Conservation (phyloP, 202 grass and related monocot species). For the Eragrostis tef region DNA sequence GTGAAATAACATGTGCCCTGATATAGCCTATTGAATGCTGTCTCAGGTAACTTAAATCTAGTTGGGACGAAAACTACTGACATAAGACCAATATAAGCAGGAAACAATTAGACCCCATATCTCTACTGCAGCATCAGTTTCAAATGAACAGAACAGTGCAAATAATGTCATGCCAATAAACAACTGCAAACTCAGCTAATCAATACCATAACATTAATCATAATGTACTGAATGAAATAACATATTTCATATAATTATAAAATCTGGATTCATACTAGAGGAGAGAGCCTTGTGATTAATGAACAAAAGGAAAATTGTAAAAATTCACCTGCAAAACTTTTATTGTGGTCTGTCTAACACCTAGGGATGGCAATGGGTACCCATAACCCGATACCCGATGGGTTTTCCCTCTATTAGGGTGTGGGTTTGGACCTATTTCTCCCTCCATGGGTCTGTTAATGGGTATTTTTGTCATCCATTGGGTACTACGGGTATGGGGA, state of each 20-base stretch:
- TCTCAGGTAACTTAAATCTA: slow-evolving; percentile 4
- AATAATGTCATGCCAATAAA: slow-evolving; percentile 5
- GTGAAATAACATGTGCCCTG: slow-evolving; percentile 32
- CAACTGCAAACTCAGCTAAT: neutral
- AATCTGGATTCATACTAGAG: neutral
- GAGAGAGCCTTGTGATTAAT: slow-evolving; percentile 19
- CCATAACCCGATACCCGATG: no score
- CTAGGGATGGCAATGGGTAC: no score
- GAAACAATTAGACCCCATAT: neutral
- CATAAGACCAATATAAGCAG: neutral
- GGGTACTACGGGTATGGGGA: no score
- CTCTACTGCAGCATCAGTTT: neutral
- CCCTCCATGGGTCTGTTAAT: no score
- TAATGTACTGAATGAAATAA: slow-evolving; percentile 22
- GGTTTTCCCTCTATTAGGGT: no score
- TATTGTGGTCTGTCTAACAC: no score
- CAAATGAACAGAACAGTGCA: neutral
- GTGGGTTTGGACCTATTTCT: no score
- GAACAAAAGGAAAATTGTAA: neutral
- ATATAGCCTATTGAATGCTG: neutral
- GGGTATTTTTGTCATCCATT: no score
- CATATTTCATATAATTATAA: neutral
- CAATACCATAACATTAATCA: neutral
- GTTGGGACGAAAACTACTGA: slow-evolving; percentile 11
- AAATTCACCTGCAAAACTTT: no score